A percentile compares a stretch with the other conserved stretches of the same genome.
Evolutionary conservation across 1,139 yeast species (phyloP).

Genomic region (Yamadazyma taylorii): DNA sequence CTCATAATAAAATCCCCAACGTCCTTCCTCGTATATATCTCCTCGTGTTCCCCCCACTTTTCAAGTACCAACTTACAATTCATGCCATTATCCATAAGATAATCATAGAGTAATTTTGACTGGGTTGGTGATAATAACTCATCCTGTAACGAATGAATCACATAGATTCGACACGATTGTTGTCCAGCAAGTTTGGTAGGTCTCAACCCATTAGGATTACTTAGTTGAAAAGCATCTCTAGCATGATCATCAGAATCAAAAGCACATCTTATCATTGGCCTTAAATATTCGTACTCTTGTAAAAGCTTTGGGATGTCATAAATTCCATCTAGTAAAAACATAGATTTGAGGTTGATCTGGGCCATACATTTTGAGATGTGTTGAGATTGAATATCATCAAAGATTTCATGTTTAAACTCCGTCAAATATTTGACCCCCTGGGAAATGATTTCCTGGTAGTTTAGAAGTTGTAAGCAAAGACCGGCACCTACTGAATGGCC

Average conservation of each 20-base stretch:
- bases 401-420: background rate
- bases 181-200: slow-evolving; percentile 10
- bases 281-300: slow-evolving; percentile 37
- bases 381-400: slow-evolving; percentile 1
- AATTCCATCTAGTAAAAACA: slow-evolving; percentile 41
- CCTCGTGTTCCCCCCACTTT: slow-evolving; percentile 37
- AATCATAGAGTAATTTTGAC: slow-evolving; percentile 18
- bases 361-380: background rate
- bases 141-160: slow-evolving; percentile 34
- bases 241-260: slow-evolving; percentile 23
- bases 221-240: slow-evolving; percentile 27
- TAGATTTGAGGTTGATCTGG: slow-evolving; percentile 10
- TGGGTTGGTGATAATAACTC: slow-evolving; percentile 34
- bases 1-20: slow-evolving; percentile 17
- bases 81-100: slow-evolving; percentile 13
- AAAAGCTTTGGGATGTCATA: slow-evolving; percentile 32
- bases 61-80: slow-evolving; percentile 14
- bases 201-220: slow-evolving; percentile 8
- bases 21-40: slow-evolving; percentile 27
- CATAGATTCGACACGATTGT: too few relatives aligned
- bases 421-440: slow-evolving; percentile 13
- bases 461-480: slow-evolving; percentile 56
- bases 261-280: slow-evolving; percentile 34
- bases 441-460: slow-evolving; percentile 20
- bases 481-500: slow-evolving; percentile 91